A percentile compares a stretch with the other conserved stretches of the same genome.
Conservation (phyloP, 2,329 filamentous ascomycete species). For the Delphinella strobiligena region DNA sequence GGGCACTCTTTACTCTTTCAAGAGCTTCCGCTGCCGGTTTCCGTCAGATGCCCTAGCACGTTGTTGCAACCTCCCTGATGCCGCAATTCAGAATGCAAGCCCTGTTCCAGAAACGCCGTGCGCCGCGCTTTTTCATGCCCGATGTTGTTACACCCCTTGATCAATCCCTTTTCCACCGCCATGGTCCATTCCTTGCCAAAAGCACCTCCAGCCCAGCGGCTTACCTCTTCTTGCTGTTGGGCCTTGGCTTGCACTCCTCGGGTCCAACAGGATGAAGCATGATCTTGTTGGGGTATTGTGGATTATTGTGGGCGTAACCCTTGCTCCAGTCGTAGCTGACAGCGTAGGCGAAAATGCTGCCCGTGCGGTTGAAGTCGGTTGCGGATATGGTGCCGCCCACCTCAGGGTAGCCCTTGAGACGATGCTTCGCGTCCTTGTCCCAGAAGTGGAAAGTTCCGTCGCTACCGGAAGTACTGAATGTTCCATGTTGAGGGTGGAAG, state of each 20-base stretch:
- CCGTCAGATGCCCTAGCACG: too few relatives aligned
- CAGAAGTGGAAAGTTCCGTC: slow-evolving; percentile 97
- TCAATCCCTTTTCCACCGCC: neutral
- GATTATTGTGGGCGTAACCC: slow-evolving; percentile 76
- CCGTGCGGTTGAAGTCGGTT: slow-evolving; percentile 81
- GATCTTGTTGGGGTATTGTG: slow-evolving; percentile 38
- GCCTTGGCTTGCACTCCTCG: slow-evolving; percentile 39
- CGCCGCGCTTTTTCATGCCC: slow-evolving; percentile 6
- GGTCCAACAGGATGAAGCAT: slow-evolving; percentile 36
- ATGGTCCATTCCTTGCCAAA: neutral
- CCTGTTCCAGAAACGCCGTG: slow-evolving; percentile 3
- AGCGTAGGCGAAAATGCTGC: slow-evolving; percentile 51
- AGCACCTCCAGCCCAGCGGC: neutral
- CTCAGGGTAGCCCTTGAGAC: slow-evolving; percentile 52
- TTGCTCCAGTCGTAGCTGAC: slow-evolving; percentile 98
- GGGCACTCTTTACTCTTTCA: too few relatives aligned
- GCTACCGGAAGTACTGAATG: slow-evolving; percentile 91
- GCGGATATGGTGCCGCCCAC: slow-evolving; percentile 68
- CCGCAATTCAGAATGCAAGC: neutral
- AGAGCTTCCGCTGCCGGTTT: too few relatives aligned
- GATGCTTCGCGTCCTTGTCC: slow-evolving; percentile 53
- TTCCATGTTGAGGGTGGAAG: slow-evolving; percentile 92
- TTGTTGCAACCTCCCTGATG: too few relatives aligned
- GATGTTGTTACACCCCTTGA: neutral
- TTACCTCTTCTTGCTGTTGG: slow-evolving; percentile 34